Conservation (phyloP, 495 filamentous ascomycete genomes). For the Tuber borchii region DNA sequence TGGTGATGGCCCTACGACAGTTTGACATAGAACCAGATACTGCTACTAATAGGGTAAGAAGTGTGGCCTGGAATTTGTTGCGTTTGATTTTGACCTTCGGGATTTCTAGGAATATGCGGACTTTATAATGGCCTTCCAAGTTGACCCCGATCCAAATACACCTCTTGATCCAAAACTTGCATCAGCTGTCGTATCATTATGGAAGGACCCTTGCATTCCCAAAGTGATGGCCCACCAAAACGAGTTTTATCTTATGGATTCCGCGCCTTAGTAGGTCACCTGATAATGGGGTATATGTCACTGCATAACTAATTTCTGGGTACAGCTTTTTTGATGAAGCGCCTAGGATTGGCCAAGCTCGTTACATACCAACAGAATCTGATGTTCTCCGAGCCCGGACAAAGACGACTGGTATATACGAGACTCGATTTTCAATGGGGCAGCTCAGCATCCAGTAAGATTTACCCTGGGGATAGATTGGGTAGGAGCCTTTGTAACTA, state of each 20-base stretch:
- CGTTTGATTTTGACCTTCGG: constrained; percentile 18
- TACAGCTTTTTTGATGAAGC: constrained; percentile 91
- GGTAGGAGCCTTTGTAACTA: constrained; percentile 25
- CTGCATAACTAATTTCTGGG: constrained; percentile 21
- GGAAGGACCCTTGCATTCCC: constrained; percentile 81
- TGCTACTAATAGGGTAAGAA: constrained; percentile 53
- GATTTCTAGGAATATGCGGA: constrained; percentile 57
- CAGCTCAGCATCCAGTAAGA: constrained; percentile 93
- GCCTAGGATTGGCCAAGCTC: constrained; percentile 68
- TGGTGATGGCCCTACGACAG: constrained; percentile 80
- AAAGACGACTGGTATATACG: constrained; percentile 99
- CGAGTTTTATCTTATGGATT: constrained; percentile 99
- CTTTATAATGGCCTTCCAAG: constrained; percentile 76
- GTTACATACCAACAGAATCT: constrained; percentile 84
- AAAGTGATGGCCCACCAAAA: constrained; percentile 85
- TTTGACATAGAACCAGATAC: constrained; percentile 71
- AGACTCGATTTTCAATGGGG: constrained; percentile 96
- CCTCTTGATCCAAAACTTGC: constrained; percentile 72
- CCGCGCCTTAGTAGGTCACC: constrained; percentile 82
- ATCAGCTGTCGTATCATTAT: constrained; percentile 74
- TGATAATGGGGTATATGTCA: constrained; percentile 12
- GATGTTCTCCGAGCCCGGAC: constrained; percentile 92
- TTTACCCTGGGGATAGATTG: constrained; percentile 40
- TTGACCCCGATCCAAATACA: constrained; percentile 81
- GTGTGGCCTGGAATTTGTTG: neutral